Percentiles rank a stretch among this genome's conserved stretches.
phyloP scores from a whole-genome alignment of 495 filamentous ascomycete genomes.

The Bacidia rubella region DNA sequence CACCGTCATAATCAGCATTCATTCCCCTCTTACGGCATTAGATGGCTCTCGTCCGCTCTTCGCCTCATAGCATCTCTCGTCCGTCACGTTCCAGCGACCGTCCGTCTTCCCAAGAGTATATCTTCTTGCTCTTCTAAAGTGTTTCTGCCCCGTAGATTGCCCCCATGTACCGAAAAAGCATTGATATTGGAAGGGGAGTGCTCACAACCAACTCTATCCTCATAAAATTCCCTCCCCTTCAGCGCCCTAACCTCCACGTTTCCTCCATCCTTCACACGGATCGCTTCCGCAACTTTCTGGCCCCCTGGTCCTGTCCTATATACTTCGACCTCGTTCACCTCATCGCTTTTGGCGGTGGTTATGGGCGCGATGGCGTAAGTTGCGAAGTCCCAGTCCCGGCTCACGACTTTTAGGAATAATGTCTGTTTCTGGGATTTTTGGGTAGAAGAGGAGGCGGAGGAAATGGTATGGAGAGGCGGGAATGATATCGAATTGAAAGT shows the following conservation, averaged over 20 bases:
- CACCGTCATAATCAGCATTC: too few species aligned
- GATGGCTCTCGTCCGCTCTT: conserved; percentile 2
- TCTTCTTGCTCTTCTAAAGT: too few species aligned
- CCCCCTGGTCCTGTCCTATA: conserved; percentile 66
- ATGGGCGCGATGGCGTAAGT: conserved; percentile 63
- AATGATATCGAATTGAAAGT: conserved; percentile 35
- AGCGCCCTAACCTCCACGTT: conserved; percentile 47
- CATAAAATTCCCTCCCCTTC: conserved; percentile 56
- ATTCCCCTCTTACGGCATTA: background rate
- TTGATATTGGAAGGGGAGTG: conserved; percentile 16
- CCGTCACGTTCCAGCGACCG: too few species aligned
- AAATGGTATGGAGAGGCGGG: conserved; percentile 25
- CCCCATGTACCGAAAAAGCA: too few species aligned
- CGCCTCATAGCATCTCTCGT: background rate
- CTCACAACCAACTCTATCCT: conserved; percentile 60
- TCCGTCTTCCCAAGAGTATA: too few species aligned
- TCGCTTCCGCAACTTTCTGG: conserved; percentile 62
- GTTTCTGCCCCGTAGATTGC: too few species aligned
- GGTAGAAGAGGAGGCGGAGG: conserved; percentile 10
- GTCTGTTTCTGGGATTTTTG: conserved; percentile 11
- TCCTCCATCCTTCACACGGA: conserved; percentile 13
- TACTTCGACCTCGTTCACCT: conserved; percentile 28
- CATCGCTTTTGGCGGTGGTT: conserved; percentile 18
- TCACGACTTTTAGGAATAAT: conserved; percentile 59
- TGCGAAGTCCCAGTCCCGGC: conserved; percentile 56